Base-by-base conservation (phyloP, 2,329 filamentous ascomycete species). In the Byssochlamys sp. region DNA sequence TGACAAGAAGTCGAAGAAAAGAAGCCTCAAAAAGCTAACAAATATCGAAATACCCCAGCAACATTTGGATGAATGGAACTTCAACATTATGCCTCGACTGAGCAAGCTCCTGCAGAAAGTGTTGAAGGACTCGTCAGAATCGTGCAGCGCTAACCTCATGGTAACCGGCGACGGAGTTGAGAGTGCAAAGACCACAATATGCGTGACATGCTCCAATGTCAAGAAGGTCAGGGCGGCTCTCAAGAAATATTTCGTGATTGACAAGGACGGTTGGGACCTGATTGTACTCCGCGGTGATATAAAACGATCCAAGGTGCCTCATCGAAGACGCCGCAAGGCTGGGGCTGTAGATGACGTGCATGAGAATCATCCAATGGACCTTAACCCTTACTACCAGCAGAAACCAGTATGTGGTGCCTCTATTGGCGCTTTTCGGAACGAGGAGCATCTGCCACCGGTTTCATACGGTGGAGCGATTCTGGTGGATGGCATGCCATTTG, bases 401-500 rank as follows among this genome's bases (percentile, higher is more conserved):
- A 81, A 82, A 25, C 92, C 92, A 0, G 74, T 84, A 0, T 96
- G 91, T 63, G 92, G 92, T 1, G 92, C 92, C 6, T 96, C 91
- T 50, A 96, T 97, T 59, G 92, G 92, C 5, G 91, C 91, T 0
- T 96, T 90, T 79, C 85, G 89, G 54, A 88, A 89, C 58, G 84
- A 91, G 62, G 85, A 89, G 51, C 92, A 96, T 68, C 78, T 96
- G 2, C 91, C 91, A 4, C 90, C 92, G 1, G 92, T 95, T 2
- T 95, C 90, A 31, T 91, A 95, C 63, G 92, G 92, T 11, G 92
- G 92, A 7, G 81, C 96, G 3, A 84, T 97, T 48, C 77, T 94
- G 31, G 84, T 97, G 1, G 91, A 97, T 67, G 85, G 88, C 57
- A 85, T 88, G 70, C 84, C 89, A 0, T 94, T 91, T 66, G 92